Evolutionary conservation across 768 basidiomycete species (phyloP).

Genomic region (Boletus fagicola): DNA sequence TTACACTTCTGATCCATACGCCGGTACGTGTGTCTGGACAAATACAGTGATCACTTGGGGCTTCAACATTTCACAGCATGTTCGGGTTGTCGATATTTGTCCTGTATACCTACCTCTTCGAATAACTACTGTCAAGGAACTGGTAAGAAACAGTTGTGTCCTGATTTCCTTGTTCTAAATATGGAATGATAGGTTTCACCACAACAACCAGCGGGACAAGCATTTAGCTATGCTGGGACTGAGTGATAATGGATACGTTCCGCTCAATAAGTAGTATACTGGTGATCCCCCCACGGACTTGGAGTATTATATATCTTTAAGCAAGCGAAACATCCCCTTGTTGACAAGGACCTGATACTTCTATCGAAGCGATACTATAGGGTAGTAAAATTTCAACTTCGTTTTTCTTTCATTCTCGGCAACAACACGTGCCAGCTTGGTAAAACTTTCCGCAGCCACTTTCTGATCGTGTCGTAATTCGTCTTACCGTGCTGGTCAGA

Average conservation of each 20-base stretch:
- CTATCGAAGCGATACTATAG: neutral
- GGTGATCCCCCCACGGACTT: constrained; percentile 3
- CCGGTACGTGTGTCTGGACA: constrained; percentile 46
- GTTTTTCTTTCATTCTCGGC: neutral
- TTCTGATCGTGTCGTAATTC: neutral
- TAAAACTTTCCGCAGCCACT: neutral
- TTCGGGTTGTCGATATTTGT: constrained; percentile 84
- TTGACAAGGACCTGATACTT: neutral
- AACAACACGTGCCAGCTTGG: neutral
- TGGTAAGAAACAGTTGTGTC: constrained; percentile 21
- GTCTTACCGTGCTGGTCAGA: neutral
- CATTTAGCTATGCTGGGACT: constrained; percentile 15
- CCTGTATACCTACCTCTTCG: constrained; percentile 76
- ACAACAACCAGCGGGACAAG: constrained; percentile 33
- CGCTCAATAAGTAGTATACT: constrained; percentile 2
- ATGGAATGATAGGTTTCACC: constrained; percentile 22
- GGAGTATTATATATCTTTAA: constrained; percentile 4
- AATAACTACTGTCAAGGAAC: constrained; percentile 67
- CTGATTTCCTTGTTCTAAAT: constrained; percentile 1
- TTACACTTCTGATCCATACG: constrained; percentile 83
- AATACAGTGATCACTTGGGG: neutral
- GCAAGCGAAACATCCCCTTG: neutral
- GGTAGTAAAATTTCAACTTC: neutral
- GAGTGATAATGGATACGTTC: neutral
- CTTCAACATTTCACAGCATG: constrained; percentile 52